Conservation (phyloP, 495 filamentous ascomycete species). For the Penicillium steckii region DNA sequence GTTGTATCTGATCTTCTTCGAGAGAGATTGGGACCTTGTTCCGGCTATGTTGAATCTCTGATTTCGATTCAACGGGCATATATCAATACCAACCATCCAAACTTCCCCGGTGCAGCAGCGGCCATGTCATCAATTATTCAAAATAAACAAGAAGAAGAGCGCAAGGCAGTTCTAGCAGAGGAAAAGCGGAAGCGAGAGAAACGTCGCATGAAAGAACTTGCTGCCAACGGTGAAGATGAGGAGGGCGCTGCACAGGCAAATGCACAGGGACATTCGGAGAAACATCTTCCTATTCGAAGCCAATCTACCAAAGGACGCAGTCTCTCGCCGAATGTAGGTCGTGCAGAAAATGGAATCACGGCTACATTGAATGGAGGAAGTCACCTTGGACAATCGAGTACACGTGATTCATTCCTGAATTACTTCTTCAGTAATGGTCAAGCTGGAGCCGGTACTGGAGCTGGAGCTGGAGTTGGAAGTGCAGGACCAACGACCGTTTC, state of each 20-base stretch:
- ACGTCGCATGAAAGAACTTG: conserved; percentile 74
- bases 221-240: conserved; percentile 64
- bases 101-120: conserved; percentile 96
- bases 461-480: conserved; percentile 28
- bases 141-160: conserved; percentile 89
- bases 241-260: too few relatives aligned
- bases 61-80: conserved; percentile 98
- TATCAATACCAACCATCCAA: conserved; percentile 99
- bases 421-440: too few relatives aligned
- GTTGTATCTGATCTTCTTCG: conserved; percentile 95
- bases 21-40: conserved; percentile 85
- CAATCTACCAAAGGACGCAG: conserved; percentile 67
- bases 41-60: conserved; percentile 88
- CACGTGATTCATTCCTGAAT: too few relatives aligned
- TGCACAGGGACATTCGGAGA: conserved; percentile 45
- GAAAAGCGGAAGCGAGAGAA: conserved; percentile 82
- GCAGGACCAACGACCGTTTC: too few relatives aligned
- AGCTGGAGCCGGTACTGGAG: conserved; percentile 36
- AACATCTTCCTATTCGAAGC: conserved; percentile 55
- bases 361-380: conserved; percentile 73
- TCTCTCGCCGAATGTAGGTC: conserved; percentile 76
- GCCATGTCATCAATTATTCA: conserved; percentile 96
- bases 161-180: conserved; percentile 73
- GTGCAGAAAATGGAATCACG: conserved; percentile 59
- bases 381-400: conserved; percentile 40